These are phyloP conservation scores for Phoma sp. DNA, from an alignment of 2,329 filamentous ascomycete genomes.

Conservation along the genomic window DNA sequence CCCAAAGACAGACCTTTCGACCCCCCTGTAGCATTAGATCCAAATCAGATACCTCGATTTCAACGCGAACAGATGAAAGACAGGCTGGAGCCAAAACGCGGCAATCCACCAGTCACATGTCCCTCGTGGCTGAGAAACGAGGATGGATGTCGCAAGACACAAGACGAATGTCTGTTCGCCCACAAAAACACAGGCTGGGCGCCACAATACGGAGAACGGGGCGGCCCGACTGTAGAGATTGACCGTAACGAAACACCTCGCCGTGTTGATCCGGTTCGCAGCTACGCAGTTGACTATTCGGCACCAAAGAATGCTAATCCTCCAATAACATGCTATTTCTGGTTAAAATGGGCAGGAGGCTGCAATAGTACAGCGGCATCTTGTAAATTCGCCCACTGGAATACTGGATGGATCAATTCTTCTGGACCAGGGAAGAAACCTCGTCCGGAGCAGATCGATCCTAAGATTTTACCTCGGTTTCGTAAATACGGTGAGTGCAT, in stretches of 20 bases:
- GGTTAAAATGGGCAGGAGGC: not conserved
- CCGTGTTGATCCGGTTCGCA: not conserved
- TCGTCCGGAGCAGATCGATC: not conserved
- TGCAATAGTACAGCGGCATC: not conserved
- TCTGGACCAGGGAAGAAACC: not conserved
- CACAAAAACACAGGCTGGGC: slow-evolving; percentile 12
- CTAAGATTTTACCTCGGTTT: not conserved
- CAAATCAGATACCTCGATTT: not conserved
- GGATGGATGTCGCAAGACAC: slow-evolving; percentile 5
- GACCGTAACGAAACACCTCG: not conserved
- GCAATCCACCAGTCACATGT: slow-evolving; percentile 21
- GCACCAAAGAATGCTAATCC: not conserved
- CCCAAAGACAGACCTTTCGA: slow-evolving; percentile 7
- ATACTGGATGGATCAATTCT: slow-evolving; percentile 4
- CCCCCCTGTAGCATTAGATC: not conserved
- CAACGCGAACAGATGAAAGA: not conserved
- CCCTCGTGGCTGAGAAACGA: slow-evolving; percentile 21
- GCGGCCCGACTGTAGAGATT: not conserved
- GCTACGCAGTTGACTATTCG: too few species aligned
- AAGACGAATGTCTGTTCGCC: slow-evolving; percentile 15
- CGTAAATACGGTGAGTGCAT: not conserved
- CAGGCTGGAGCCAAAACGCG: not conserved
- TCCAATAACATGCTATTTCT: slow-evolving; percentile 1
- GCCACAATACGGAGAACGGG: not conserved
- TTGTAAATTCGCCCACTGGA: slow-evolving; percentile 2